Conservation (phyloP, 2,329 filamentous ascomycete species). For the Talaromyces piceae region DNA sequence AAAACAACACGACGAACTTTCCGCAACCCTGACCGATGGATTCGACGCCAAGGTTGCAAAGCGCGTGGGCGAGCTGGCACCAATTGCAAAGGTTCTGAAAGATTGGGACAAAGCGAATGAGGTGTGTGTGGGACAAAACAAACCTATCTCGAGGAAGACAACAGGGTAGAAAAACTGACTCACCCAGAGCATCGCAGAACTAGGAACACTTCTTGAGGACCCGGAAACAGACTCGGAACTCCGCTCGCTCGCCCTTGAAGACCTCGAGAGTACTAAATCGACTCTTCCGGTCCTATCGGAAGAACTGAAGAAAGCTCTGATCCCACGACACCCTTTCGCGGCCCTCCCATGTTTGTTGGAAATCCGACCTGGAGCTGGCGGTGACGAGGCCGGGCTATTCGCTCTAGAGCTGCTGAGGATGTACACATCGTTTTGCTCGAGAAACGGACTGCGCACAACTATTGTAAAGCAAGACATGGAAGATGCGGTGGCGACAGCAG, state of each 20-base stretch:
- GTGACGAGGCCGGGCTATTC: constrained; percentile 85
- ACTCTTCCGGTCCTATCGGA: constrained; percentile 57
- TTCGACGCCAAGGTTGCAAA: constrained; percentile 53
- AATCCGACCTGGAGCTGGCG: constrained; percentile 84
- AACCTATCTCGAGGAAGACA: neutral
- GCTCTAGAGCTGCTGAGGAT: constrained; percentile 80
- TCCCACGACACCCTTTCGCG: constrained; percentile 84
- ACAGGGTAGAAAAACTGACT: constrained; percentile 7
- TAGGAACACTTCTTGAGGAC: constrained; percentile 70
- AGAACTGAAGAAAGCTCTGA: constrained; percentile 66
- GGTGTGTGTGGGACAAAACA: constrained; percentile 29
- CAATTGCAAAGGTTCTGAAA: constrained; percentile 45
- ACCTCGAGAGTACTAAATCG: constrained; percentile 60
- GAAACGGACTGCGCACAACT: constrained; percentile 57
- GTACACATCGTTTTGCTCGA: constrained; percentile 74
- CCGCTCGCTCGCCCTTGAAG: constrained; percentile 54
- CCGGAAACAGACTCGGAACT: constrained; percentile 52
- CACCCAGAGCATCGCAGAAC: constrained; percentile 53
- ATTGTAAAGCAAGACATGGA: constrained; percentile 78
- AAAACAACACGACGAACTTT: constrained; percentile 48
- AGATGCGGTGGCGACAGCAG: constrained; percentile 46
- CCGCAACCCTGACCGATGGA: constrained; percentile 43
- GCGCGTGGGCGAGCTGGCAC: constrained; percentile 49
- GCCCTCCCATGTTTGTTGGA: constrained; percentile 85
- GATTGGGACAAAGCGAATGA: constrained; percentile 54